Base-by-base conservation (phyloP, 192 early-diverging fungal species). In the Cladochytrium replicatum region DNA sequence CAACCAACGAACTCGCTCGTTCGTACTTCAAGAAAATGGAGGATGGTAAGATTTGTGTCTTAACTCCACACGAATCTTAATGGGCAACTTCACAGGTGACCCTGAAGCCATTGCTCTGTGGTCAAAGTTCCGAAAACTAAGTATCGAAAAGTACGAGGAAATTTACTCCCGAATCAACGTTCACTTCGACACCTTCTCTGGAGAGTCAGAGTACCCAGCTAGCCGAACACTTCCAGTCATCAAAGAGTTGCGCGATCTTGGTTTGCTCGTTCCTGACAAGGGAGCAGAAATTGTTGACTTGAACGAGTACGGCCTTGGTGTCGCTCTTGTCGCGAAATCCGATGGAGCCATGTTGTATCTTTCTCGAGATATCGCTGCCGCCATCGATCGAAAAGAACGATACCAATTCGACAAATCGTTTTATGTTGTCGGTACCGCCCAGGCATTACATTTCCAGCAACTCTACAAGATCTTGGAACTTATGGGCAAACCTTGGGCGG, bases 331-430 rank as follows among this genome's bases (percentile, higher is more conserved):
- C 15, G 83, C 82, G 46, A 91, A 91, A 75, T 76, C 73, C 56
- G 93, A 96, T 58, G 94, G 93, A 39, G 86, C 88, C 3, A 82
- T 92, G 1, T 75, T 96, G 19, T 99, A 99, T 58, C 73, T 93
- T 23, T 92, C 93, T 34, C 88, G 92, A 49, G 93, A 99, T 66
- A 86, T 99, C 63, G 96, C 93, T 48, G 93, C 92, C 31, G 91
- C 91, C 43, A 80, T 87, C 43, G 80, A 88, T 66, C 89, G 96
- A 60, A 78, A 86, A 48, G 84, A 87, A 41, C 79, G 69, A 43
- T 90, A 87, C 65, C 68, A 87, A 43, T 95, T 91, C 67, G 89
- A 97, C 67, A 78, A 84, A 57, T 84, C 93, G 74, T 76, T 87
- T 60, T 99, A 99, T 52, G 82, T 96, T 38, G 85, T 97, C 13